Conservation (phyloP, 2,329 filamentous ascomycete genomes). For the Talaromyces atroroseus region DNA sequence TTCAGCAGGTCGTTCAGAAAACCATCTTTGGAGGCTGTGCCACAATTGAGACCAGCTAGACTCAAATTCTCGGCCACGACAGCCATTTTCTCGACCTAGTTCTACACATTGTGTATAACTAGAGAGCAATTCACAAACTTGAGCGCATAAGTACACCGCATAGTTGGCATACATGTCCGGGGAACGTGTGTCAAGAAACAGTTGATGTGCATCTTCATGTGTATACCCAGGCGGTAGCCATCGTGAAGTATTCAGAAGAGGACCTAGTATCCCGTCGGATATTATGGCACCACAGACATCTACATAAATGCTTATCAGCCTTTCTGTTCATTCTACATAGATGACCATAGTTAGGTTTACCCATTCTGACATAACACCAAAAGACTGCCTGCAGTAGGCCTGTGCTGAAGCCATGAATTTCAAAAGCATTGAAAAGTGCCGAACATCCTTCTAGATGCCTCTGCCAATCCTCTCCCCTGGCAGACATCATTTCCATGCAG, state of each 20-base stretch:
- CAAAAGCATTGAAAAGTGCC: conserved; percentile 47
- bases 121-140: conserved; percentile 48
- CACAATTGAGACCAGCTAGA: conserved; percentile 46
- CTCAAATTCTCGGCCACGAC: conserved; percentile 37
- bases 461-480: conserved; percentile 47
- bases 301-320: conserved; percentile 18
- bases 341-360: conserved; percentile 22
- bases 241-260: conserved; percentile 45
- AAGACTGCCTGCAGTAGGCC: conserved; percentile 52
- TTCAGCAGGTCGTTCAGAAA: conserved; percentile 42
- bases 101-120: conserved; percentile 47
- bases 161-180: conserved; percentile 57
- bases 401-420: conserved; percentile 48
- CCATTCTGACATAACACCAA: conserved; percentile 56
- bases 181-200: conserved; percentile 33
- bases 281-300: conserved; percentile 54
- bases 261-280: conserved; percentile 45
- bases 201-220: conserved; percentile 30
- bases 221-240: conserved; percentile 43
- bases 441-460: conserved; percentile 54
- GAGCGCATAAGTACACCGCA: conserved; percentile 53
- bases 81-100: conserved; percentile 43
- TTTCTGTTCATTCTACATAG: background rate
- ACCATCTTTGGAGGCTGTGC: conserved; percentile 48
- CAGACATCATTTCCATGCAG: conserved; percentile 51